These are phyloP conservation scores for Starmerella apicola DNA, from an alignment of 805 yeast species.

Conservation along the genomic window DNA sequence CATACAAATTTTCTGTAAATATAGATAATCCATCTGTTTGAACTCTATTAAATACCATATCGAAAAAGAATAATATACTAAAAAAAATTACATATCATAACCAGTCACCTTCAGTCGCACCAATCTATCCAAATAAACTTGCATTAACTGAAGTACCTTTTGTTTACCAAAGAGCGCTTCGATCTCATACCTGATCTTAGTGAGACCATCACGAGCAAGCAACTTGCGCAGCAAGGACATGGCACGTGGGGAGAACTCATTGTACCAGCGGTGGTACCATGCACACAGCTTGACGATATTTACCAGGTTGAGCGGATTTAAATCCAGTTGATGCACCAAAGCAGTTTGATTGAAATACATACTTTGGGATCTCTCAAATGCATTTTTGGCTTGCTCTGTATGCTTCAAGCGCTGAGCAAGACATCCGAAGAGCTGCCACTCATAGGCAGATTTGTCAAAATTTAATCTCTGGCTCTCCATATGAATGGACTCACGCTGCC, in stretches of 20 bases:
- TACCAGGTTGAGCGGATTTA: conserved; percentile 43
- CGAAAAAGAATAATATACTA: neutral
- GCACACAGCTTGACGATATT: conserved; percentile 66
- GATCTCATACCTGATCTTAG: conserved; percentile 44
- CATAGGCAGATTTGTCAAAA: conserved; percentile 64
- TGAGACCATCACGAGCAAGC: conserved; percentile 63
- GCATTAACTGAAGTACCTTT: conserved; percentile 24
- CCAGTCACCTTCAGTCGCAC: conserved; percentile 21
- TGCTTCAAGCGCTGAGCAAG: conserved; percentile 80
- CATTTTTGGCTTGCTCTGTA: conserved; percentile 67
- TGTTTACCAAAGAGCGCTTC: conserved; percentile 27
- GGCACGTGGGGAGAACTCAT: conserved; percentile 68
- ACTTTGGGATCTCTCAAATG: conserved; percentile 60
- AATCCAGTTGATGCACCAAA: conserved; percentile 55
- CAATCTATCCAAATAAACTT: conserved; percentile 20
- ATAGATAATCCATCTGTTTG: neutral
- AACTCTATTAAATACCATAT: neutral
- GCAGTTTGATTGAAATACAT: conserved; percentile 73
- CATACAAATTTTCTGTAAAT: neutral
- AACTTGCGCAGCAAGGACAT: conserved; percentile 45
- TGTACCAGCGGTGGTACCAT: conserved; percentile 98
- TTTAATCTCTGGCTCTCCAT: conserved; percentile 77
- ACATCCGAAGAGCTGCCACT: conserved; percentile 86
- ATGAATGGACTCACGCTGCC: conserved; percentile 86
- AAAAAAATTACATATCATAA: conserved; percentile 14